Conservation (phyloP, 139 green algal species). For the Gonium pectorale region DNA sequence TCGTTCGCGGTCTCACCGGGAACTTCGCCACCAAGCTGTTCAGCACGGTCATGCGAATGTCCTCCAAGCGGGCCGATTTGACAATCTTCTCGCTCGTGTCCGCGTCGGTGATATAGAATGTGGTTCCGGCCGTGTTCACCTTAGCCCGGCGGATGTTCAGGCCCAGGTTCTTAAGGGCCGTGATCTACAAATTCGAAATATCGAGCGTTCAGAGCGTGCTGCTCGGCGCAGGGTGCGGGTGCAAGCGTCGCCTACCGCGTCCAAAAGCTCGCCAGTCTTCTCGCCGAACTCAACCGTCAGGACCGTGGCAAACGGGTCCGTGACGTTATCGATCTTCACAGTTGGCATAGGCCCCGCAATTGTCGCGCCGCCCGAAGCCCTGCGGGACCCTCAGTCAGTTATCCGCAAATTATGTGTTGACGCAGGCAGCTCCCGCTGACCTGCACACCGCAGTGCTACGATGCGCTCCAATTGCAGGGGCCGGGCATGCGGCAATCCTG, state of each 20-base stretch:
- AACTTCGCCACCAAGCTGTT: constrained; percentile 87
- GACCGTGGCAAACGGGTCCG: constrained; percentile 89
- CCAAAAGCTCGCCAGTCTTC: constrained; percentile 84
- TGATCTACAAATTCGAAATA: constrained; percentile 66
- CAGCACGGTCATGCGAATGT: constrained; percentile 94
- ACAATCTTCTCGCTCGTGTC: constrained; percentile 88
- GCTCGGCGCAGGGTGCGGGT: too few species aligned
- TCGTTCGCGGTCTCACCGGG: constrained; percentile 81
- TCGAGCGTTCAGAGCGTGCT: too few species aligned
- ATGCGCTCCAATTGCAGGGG: background rate
- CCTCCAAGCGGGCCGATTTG: constrained; percentile 84
- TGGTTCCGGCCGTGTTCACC: constrained; percentile 67
- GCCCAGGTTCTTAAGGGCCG: constrained; percentile 87
- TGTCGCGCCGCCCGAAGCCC: constrained; percentile 11
- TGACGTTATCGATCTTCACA: constrained; percentile 94
- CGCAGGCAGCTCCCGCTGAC: too few species aligned
- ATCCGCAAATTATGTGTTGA: too few species aligned
- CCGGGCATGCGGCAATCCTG: too few species aligned
- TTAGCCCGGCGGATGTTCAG: constrained; percentile 93
- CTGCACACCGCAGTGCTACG: background rate
- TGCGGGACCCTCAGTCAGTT: background rate
- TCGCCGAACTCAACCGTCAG: constrained; percentile 89
- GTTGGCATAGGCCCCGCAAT: constrained; percentile 51
- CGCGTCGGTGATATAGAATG: constrained; percentile 91
- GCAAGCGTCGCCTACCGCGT: constrained; percentile 89